Conservation (phyloP, 2,329 filamentous ascomycete genomes). For the Tolypocladium nubicola region DNA sequence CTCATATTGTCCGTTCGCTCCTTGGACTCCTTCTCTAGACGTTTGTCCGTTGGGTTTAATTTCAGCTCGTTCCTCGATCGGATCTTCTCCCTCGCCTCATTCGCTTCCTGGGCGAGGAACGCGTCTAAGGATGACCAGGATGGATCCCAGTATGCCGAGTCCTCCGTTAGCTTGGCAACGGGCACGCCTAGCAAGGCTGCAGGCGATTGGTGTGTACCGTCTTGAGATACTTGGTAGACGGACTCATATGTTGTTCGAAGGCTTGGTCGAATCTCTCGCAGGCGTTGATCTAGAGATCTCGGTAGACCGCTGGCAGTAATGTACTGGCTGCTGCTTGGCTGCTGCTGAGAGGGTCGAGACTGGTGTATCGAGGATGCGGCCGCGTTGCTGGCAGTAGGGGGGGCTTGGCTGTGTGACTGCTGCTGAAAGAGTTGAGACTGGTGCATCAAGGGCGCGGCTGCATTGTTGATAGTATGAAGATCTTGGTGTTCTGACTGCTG, state of each 20-base stretch:
- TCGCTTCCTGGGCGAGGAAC: slow-evolving; percentile 14
- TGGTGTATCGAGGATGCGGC: background rate
- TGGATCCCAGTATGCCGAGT: slow-evolving; percentile 17
- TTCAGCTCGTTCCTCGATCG: background rate
- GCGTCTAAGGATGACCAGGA: slow-evolving; percentile 19
- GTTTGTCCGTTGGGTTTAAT: slow-evolving; percentile 5
- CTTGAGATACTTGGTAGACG: slow-evolving; percentile 10
- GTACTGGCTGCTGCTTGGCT: background rate
- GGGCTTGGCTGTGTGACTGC: background rate
- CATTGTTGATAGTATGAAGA: background rate
- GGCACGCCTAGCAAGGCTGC: slow-evolving; percentile 14
- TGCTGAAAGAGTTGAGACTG: background rate
- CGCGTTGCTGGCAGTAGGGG: too few species aligned
- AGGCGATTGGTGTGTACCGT: slow-evolving; percentile 15
- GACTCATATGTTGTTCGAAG: slow-evolving; percentile 1
- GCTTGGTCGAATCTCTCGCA: background rate
- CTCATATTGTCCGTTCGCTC: slow-evolving; percentile 18
- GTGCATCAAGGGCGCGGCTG: background rate
- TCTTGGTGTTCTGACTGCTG: background rate
- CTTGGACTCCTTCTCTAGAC: slow-evolving; percentile 8
- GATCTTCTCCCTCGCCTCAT: slow-evolving; percentile 8
- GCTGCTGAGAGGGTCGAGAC: background rate
- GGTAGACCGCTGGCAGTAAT: background rate
- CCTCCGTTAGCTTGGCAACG: slow-evolving; percentile 16
- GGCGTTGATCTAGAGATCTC: background rate